A percentile compares a stretch with the other conserved stretches of the same genome.
Evolutionary conservation across 1,284 basidiomycete genomes (phyloP).

Genomic region (Apiotrichum siamense): DNA sequence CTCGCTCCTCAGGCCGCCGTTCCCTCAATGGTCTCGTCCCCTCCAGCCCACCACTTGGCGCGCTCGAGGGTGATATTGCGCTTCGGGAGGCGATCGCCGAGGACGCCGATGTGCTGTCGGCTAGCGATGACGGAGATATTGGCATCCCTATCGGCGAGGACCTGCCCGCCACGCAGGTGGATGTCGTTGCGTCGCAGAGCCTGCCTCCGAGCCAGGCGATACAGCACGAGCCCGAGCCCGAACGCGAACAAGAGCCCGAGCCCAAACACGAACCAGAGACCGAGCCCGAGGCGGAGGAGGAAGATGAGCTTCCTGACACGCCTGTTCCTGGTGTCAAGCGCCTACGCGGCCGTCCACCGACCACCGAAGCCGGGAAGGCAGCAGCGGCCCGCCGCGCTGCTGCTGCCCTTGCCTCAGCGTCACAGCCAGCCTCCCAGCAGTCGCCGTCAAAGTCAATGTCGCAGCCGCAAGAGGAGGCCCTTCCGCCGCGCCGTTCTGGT

Average conservation of each 20-base stretch:
- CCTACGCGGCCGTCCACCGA: no score
- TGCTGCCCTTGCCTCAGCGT: no score
- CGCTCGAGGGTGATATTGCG: slow-evolving; percentile 11
- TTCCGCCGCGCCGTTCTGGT: no score
- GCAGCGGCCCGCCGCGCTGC: no score
- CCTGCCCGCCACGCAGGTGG: slow-evolving; percentile 4
- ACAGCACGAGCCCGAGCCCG: not conserved
- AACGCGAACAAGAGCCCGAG: not conserved
- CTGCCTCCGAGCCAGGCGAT: not conserved
- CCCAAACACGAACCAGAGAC: not conserved
- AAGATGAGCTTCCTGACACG: not conserved
- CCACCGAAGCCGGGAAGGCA: no score
- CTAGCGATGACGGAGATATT: not conserved
- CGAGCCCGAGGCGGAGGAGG: not conserved
- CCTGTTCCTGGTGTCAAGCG: not conserved
- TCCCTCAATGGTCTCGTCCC: not conserved
- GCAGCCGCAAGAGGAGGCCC: no score
- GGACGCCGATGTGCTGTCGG: slow-evolving; percentile 1
- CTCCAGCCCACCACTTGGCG: slow-evolving; percentile 2
- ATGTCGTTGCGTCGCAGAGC: not conserved
- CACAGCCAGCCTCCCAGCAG: no score
- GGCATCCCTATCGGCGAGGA: not conserved
- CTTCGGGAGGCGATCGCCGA: slow-evolving; percentile 16
- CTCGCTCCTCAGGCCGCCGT: not conserved
- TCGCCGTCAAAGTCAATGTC: no score